Evolutionary conservation across 192 early-diverging fungal species (phyloP).

Genomic region (Funneliformis geosporum): DNA sequence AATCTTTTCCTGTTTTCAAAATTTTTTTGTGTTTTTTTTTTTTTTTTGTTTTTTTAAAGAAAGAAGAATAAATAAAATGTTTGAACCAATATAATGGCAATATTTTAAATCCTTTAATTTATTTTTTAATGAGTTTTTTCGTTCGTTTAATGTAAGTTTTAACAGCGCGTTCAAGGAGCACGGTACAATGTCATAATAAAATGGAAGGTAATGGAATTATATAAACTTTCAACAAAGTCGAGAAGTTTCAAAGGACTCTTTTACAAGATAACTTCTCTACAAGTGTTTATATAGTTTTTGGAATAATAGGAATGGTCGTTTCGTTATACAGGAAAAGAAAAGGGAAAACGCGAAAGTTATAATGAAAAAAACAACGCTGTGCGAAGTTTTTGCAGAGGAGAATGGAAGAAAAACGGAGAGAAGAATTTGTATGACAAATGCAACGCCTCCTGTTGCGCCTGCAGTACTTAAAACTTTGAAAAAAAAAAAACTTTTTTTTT

Average conservation of each 20-base stretch:
- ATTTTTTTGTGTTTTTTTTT: neutral
- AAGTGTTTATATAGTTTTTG: slow-evolving; percentile 4
- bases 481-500: slow-evolving; percentile 5
- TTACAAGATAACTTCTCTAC: neutral
- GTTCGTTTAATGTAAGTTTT: neutral
- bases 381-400: slow-evolving; percentile 1
- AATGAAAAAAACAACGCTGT: neutral
- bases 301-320: neutral
- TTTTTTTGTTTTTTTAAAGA: neutral
- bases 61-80: neutral
- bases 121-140: neutral
- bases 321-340: neutral
- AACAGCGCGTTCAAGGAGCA: neutral
- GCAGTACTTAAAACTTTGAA: slow-evolving; percentile 18
- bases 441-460: slow-evolving; percentile 26
- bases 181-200: slow-evolving; percentile 7
- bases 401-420: neutral
- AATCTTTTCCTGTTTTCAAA: neutral
- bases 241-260: neutral
- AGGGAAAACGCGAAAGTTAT: slow-evolving; percentile 1
- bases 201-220: neutral
- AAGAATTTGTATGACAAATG: slow-evolving; percentile 28
- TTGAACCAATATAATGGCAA: neutral
- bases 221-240: neutral
- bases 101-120: neutral